Conservation (phyloP, 106 monocot genomes). For the Acanthochlamys bracteata region DNA sequence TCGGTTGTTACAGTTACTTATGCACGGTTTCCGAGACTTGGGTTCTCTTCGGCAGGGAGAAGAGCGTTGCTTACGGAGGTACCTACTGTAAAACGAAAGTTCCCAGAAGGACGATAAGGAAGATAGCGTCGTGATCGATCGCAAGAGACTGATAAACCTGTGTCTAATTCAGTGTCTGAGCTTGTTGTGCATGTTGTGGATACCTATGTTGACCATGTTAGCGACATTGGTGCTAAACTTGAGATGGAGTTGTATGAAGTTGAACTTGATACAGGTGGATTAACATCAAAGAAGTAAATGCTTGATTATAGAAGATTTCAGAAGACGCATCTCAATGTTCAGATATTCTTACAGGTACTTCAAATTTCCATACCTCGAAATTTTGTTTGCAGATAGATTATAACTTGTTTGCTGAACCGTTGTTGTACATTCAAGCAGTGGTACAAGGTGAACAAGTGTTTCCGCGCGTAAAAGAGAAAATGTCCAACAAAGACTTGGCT, state of each 20-base stretch:
- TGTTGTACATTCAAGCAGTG: no score
- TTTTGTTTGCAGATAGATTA: no score
- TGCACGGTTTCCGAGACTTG: conserved; percentile 13
- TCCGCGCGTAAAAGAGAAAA: conserved; percentile 92
- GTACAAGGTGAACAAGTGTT: conserved; percentile 96
- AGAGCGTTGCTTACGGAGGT: conserved; percentile 13
- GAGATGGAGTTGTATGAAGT: conserved; percentile 60
- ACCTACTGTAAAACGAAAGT: background rate
- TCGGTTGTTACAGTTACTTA: conserved; percentile 12
- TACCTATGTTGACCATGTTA: conserved; percentile 64
- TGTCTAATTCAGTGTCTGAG: conserved; percentile 39
- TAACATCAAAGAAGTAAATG: conserved; percentile 79
- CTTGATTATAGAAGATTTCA: conserved; percentile 87
- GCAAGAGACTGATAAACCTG: conserved; percentile 63
- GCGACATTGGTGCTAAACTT: conserved; percentile 51
- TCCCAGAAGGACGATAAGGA: background rate
- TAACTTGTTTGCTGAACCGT: no score
- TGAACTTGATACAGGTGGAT: conserved; percentile 40
- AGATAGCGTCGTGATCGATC: conserved; percentile 22
- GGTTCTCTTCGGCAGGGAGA: conserved; percentile 5
- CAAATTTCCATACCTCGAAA: no score
- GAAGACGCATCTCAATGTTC: conserved; percentile 86
- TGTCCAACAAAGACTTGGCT: conserved; percentile 77
- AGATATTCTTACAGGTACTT: conserved; percentile 74
- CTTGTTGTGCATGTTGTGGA: conserved; percentile 53